Base-by-base conservation (phyloP, 2,329 filamentous ascomycete genomes). In the Xylariaceae sp. region DNA sequence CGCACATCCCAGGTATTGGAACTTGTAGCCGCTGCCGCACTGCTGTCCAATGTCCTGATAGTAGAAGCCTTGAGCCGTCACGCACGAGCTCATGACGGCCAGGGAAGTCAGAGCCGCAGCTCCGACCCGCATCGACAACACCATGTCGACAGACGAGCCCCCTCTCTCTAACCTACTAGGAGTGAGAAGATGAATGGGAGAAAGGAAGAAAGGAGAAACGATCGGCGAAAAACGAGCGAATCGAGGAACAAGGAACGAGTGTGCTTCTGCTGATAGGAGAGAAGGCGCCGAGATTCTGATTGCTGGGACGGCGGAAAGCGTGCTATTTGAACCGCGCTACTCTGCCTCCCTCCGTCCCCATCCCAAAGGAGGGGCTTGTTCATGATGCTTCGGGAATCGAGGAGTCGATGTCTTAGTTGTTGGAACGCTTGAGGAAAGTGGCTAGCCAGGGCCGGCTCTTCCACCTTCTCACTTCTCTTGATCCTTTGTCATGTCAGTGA, bases 281-380 rank as follows among this genome's bases (percentile, higher is more conserved):
- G 28, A 24, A 23, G n/a, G 30, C 9, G 3, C n/a, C 11, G 34
- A 33, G 27, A 31, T 14, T 17, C 7, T 11, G 5, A 12, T 28
- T 15, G 19, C 21, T 15, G 36, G 23, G 4, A 38, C 17, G 31
- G 32, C 35, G 44, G 34, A 32, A 33, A 18, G 18, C 33, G 26
- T 30, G 43, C 34, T 53, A 53, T 50, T 51, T 51, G 48, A 49
- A 50, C 39, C 32, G 23, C 23, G n/a, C n/a, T n/a, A n/a, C n/a
- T n/a, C n/a, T n/a, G n/a, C n/a, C n/a, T n/a, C n/a, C n/a, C n/a
- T n/a, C n/a, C n/a, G n/a, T 12, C 4, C 24, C 19, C 17, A 15
- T 30, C 18, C 12, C 27, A 26, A 40, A 46, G 47, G 44, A 42
- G 44, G 41, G 40, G 21, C n/a, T 16, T 41, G 31, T 34, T 27